Base-by-base conservation (phyloP, 2,329 filamentous ascomycete genomes). In the Alternaria brassicicola region DNA sequence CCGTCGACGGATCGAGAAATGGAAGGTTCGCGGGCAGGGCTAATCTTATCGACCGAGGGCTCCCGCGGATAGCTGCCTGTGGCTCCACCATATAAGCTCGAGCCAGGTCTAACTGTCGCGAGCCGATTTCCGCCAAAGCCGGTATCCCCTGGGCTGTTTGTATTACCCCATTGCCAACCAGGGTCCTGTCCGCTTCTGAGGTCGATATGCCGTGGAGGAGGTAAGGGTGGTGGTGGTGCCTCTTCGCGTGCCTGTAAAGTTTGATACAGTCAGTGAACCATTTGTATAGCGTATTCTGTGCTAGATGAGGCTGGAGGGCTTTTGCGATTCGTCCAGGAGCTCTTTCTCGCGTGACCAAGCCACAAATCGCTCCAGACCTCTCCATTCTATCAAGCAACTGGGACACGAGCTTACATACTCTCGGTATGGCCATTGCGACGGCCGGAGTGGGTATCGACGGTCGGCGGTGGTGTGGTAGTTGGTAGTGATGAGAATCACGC, bases 91-190 rank as follows among this genome's bases (percentile, higher is more conserved):
- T 81, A 72, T 55, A 83, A 73, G 66, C 80, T 82, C 60, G 79
- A 81, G 58, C 80, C 81, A 53, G 79, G 77, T 68, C 80, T 84
- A 48, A 83, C 72, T 47, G 75, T 78, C 45, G 72, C 76, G 45
- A 78, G 78, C 60, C 76, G 77, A 56, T 74, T 74, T 50, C 79
- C 78, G 52, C 80, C 80, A 71, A 84, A 82, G 63, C 81, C 78
- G 48, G 76, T 73, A 51, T 81, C 76, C 57, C 78, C 80, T 43
- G 79, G 79, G 49, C 80, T 80, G 75, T 88, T 87, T 57, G 80
- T 79, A 77, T 89, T 88, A 62, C 83, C 85, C 82, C 85, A 87
- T 73, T 84, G 79, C 86, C 86, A 89, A 59, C 84, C 86, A 54
- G 84, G 81, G 75, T 89, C 88, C 67, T 84, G 81, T 33, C 85